phyloP scores from a whole-genome alignment of 257 asterid species.

The Vinca minor region DNA sequence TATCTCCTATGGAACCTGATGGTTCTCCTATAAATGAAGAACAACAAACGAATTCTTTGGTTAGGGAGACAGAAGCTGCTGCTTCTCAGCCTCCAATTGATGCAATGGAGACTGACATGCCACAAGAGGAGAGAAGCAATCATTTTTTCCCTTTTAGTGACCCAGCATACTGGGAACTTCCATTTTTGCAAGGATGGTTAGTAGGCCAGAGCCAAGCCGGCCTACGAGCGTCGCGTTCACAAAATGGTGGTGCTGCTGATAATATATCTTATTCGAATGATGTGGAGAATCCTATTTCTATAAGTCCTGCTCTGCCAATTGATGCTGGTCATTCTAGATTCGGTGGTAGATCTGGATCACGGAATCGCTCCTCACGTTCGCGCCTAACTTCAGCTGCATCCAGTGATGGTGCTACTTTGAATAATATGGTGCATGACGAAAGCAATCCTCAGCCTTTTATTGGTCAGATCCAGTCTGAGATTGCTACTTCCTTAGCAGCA shows the following conservation, averaged over 20 bases:
- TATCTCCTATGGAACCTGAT: constrained; percentile 63
- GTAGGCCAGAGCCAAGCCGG: constrained; percentile 94
- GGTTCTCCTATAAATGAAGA: constrained; percentile 49
- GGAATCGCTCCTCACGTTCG: constrained; percentile 58
- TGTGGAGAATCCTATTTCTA: constrained; percentile 36
- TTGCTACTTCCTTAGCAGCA: constrained; percentile 76
- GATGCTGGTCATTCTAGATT: constrained; percentile 39
- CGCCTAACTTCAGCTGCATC: constrained; percentile 37
- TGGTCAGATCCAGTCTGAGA: constrained; percentile 74
- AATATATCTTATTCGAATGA: constrained; percentile 33
- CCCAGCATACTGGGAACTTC: constrained; percentile 88
- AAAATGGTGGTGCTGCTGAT: constrained; percentile 38
- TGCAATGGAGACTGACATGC: constrained; percentile 67
- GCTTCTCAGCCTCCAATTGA: constrained; percentile 41
- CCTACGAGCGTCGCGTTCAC: constrained; percentile 50
- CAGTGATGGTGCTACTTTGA: constrained; percentile 38
- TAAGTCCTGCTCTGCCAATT: constrained; percentile 37
- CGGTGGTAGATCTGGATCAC: constrained; percentile 61
- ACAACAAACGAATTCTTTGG: constrained; percentile 36
- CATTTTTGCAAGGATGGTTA: constrained; percentile 94
- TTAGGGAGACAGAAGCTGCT: constrained; percentile 37
- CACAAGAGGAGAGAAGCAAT: constrained; percentile 52
- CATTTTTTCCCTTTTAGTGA: constrained; percentile 73
- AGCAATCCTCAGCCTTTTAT: constrained; percentile 45
- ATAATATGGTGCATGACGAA: constrained; percentile 39